These are phyloP conservation scores for Sclerotinia trifoliorum DNA, from an alignment of 2,329 filamentous ascomycete species.

Conservation along the genomic window DNA sequence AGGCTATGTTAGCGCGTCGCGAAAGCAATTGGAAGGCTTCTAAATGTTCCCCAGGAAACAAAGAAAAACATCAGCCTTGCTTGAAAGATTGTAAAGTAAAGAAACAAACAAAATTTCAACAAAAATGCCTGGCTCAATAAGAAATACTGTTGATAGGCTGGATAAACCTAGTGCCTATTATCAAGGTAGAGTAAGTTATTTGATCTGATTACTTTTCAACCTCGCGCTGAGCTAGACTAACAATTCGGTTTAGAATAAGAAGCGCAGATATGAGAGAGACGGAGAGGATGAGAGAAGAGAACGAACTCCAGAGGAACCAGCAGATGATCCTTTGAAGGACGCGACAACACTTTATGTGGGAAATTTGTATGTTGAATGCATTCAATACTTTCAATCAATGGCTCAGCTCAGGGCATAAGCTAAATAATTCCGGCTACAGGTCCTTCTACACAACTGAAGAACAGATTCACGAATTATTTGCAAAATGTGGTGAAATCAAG, in stretches of 20 bases:
- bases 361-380: slow-evolving; percentile 68
- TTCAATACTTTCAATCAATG: not conserved
- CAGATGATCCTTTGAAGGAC: slow-evolving; percentile 75
- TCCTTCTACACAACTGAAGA: slow-evolving; percentile 99
- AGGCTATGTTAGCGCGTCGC: slow-evolving; percentile 31
- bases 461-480: slow-evolving; percentile 95
- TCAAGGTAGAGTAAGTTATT: slow-evolving; percentile 65
- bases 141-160: slow-evolving; percentile 82
- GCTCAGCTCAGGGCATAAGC: not conserved
- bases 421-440: slow-evolving; percentile 44
- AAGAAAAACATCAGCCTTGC: slow-evolving; percentile 22
- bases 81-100: slow-evolving; percentile 9
- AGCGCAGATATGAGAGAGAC: slow-evolving; percentile 54
- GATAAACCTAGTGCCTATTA: slow-evolving; percentile 97
- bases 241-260: slow-evolving; percentile 50
- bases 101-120: slow-evolving; percentile 16
- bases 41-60: slow-evolving; percentile 22
- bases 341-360: slow-evolving; percentile 97
- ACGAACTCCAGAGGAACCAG: slow-evolving; percentile 51
- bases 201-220: slow-evolving; percentile 23
- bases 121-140: slow-evolving; percentile 40
- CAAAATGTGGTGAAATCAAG: slow-evolving; percentile 97
- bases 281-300: slow-evolving; percentile 54
- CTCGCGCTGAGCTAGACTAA: slow-evolving; percentile 30
- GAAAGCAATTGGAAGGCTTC: slow-evolving; percentile 19